These are phyloP conservation scores for Penicillium dipodomyicola DNA, from an alignment of 495 filamentous ascomycete species.

Conservation along the genomic window DNA sequence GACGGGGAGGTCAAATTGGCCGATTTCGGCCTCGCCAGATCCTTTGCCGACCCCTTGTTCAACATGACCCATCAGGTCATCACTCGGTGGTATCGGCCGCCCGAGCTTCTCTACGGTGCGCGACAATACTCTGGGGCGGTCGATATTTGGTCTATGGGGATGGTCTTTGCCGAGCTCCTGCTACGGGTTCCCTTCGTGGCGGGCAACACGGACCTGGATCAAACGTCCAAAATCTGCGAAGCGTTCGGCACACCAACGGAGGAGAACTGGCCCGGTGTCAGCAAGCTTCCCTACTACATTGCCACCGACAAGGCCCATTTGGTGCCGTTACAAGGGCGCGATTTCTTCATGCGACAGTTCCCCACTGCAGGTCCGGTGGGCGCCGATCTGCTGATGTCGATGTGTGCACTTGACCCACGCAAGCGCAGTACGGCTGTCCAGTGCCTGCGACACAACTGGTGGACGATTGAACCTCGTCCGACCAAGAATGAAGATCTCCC, in stretches of 20 bases:
- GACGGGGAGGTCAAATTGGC: slow-evolving; percentile 93
- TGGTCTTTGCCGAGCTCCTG: slow-evolving; percentile 89
- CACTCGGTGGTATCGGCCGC: slow-evolving; percentile 94
- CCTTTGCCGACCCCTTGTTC: slow-evolving; percentile 82
- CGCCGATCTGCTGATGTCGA: slow-evolving; percentile 81
- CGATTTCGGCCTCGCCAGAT: slow-evolving; percentile 92
- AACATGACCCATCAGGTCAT: slow-evolving; percentile 94
- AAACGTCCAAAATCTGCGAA: slow-evolving; percentile 75
- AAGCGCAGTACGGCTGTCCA: slow-evolving; percentile 73
- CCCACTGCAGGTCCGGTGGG: slow-evolving; percentile 74
- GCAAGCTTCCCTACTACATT: slow-evolving; percentile 72
- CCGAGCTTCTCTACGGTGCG: slow-evolving; percentile 88
- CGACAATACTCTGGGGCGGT: slow-evolving; percentile 86
- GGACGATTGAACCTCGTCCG: slow-evolving; percentile 76
- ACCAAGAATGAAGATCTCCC: slow-evolving; percentile 83
- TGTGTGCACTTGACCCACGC: slow-evolving; percentile 80
- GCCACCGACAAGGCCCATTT: slow-evolving; percentile 50
- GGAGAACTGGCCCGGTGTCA: slow-evolving; percentile 92
- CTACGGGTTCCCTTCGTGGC: slow-evolving; percentile 76
- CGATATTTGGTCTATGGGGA: slow-evolving; percentile 92
- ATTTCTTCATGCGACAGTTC: slow-evolving; percentile 70
- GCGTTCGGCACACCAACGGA: slow-evolving; percentile 89
- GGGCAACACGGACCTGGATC: slow-evolving; percentile 76
- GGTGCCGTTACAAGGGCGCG: slow-evolving; percentile 61
- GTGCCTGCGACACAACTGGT: slow-evolving; percentile 82